phyloP scores from a whole-genome alignment of 805 yeast genomes.

The Metschnikowia picachoensis region DNA sequence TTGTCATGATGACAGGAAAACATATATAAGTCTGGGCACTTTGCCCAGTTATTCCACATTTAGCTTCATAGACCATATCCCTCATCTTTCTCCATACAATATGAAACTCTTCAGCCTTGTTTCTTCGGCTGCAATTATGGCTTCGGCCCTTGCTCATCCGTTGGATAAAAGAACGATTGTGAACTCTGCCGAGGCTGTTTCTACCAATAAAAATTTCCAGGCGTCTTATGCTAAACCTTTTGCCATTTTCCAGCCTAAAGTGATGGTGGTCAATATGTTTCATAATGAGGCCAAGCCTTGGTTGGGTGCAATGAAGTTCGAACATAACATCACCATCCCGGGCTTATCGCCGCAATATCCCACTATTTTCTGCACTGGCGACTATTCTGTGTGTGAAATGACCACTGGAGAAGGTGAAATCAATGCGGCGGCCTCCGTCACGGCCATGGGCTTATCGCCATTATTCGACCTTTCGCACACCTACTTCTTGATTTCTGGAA shows the following conservation, averaged over 20 bases:
- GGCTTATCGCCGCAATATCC: conserved; percentile 65
- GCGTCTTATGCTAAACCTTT: conserved; percentile 27
- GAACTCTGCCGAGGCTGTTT: conserved; percentile 8
- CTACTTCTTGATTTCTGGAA: conserved; percentile 61
- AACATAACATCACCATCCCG: conserved; percentile 57
- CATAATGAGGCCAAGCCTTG: conserved; percentile 49
- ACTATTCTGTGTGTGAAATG: conserved; percentile 53
- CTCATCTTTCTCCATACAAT: background rate
- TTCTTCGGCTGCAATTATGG: conserved; percentile 13
- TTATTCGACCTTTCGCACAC: conserved; percentile 55
- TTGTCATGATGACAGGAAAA: too few relatives aligned
- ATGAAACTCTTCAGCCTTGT: conserved; percentile 19
- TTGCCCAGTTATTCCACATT: background rate
- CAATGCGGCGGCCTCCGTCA: conserved; percentile 58
- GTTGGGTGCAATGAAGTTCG: conserved; percentile 44
- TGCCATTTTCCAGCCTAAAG: conserved; percentile 47
- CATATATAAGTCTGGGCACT: too few relatives aligned
- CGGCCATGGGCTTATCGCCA: conserved; percentile 52
- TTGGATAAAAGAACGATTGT: conserved; percentile 6
- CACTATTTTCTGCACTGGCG: conserved; percentile 48
- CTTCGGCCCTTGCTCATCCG: conserved; percentile 14
- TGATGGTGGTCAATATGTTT: conserved; percentile 54
- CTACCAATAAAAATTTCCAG: conserved; percentile 14
- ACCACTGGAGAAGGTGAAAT: conserved; percentile 70
- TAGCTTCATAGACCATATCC: background rate